These are phyloP conservation scores for Vicia faba DNA, from an alignment of 306 rosid species.

Conservation along the genomic window DNA sequence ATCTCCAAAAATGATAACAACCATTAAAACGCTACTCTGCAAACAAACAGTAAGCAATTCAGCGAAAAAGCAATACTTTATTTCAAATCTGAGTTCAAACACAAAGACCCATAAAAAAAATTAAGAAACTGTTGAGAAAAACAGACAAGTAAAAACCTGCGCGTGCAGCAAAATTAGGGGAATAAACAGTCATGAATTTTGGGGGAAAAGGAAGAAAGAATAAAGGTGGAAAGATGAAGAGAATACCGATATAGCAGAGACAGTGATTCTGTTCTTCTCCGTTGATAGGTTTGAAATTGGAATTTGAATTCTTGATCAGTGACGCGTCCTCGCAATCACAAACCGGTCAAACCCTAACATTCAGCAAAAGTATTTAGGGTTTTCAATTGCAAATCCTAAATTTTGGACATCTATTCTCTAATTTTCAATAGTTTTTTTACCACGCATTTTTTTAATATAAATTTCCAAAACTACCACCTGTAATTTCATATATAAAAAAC, in stretches of 20 bases:
- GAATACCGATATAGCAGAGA: conserved; percentile 33
- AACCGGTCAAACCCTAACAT: neutral
- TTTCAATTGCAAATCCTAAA: neutral
- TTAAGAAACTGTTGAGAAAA: conserved; percentile 1
- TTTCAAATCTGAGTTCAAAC: neutral
- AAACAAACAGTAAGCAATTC: conserved; percentile 23
- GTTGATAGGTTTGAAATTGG: conserved; percentile 20
- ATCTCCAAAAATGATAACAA: conserved; percentile 14
- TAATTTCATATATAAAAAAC: no score
- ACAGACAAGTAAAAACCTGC: conserved; percentile 10
- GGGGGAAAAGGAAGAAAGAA: neutral
- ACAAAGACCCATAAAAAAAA: neutral
- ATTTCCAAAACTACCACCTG: no score
- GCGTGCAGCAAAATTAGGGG: conserved; percentile 16
- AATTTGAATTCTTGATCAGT: conserved; percentile 14
- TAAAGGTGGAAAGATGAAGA: conserved; percentile 3
- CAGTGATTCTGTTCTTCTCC: neutral
- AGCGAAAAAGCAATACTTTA: neutral
- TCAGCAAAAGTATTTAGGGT: neutral
- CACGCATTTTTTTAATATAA: no score
- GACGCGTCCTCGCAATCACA: neutral
- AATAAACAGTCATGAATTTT: conserved; percentile 17
- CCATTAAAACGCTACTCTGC: conserved; percentile 21
- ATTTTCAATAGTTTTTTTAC: no score
- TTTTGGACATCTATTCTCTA: no score